phyloP scores from a whole-genome alignment of 2,329 filamentous ascomycete species.

The Metarhizium robertsii region DNA sequence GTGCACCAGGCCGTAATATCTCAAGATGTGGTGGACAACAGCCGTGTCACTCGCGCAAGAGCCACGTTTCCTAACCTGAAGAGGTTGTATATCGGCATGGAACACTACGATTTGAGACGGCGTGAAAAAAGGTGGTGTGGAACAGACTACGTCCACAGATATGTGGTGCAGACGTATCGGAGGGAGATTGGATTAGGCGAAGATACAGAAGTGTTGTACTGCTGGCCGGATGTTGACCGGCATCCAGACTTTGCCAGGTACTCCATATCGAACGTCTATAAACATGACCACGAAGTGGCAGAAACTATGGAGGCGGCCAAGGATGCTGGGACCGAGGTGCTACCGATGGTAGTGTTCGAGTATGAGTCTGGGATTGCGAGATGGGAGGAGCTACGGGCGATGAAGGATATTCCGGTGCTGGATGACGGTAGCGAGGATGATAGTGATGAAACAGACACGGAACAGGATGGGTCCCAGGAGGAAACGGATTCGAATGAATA shows the following conservation, averaged over 20 bases:
- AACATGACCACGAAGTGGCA: background rate
- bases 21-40: background rate
- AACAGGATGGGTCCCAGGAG: conserved; percentile 1
- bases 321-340: conserved; percentile 11
- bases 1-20: conserved; percentile 20
- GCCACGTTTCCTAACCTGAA: conserved; percentile 16
- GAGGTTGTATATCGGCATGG: conserved; percentile 14
- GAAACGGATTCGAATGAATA: conserved; percentile 19
- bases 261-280: conserved; percentile 10
- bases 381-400: conserved; percentile 9
- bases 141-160: conserved; percentile 18
- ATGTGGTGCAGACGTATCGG: conserved; percentile 18
- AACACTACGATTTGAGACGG: background rate
- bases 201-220: conserved; percentile 16
- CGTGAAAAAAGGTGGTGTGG: conserved; percentile 21
- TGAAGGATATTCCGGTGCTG: background rate
- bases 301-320: background rate
- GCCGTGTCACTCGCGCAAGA: background rate
- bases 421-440: conserved; percentile 9
- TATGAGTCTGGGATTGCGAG: conserved; percentile 9
- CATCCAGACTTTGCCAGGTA: conserved; percentile 20
- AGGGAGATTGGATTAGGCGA: conserved; percentile 15
- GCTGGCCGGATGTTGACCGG: conserved; percentile 24
- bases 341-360: conserved; percentile 23
- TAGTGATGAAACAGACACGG: conserved; percentile 3